phyloP scores from a whole-genome alignment of 306 rosid genomes.

The Glycine tomentella region DNA sequence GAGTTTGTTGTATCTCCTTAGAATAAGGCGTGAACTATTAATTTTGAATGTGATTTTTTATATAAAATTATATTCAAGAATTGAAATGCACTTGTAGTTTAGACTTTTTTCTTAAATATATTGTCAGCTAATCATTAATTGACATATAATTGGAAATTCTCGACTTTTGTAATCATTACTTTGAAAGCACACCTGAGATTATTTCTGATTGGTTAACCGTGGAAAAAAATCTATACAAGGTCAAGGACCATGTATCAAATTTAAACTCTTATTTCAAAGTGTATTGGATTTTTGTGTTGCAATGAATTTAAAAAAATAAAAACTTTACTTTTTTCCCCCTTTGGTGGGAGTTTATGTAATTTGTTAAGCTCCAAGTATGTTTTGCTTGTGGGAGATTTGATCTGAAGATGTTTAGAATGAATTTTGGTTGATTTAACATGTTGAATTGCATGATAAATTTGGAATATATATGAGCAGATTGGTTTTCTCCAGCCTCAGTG shows the following conservation, averaged over 20 bases:
- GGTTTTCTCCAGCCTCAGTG: slow-evolving; percentile 13
- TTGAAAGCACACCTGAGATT: background rate
- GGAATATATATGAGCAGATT: background rate
- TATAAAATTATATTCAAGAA: background rate
- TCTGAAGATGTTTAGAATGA: background rate
- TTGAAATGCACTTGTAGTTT: background rate
- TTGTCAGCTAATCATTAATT: background rate
- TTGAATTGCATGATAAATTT: background rate
- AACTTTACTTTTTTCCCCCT: background rate
- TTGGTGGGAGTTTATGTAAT: background rate
- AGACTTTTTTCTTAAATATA: background rate
- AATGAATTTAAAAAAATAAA: background rate
- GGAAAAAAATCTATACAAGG: background rate
- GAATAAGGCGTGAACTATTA: background rate
- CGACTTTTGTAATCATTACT: background rate
- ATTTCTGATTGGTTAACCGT: background rate
- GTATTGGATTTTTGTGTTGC: background rate
- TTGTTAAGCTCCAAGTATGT: background rate
- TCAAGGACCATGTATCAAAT: background rate
- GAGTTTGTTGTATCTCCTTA: background rate
- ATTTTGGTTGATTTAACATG: background rate
- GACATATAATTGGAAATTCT: background rate
- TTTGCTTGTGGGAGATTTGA: background rate
- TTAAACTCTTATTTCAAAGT: background rate
- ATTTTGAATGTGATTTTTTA: background rate